A percentile compares a stretch with the other conserved stretches of the same genome.
phyloP scores from a whole-genome alignment of 2,329 filamentous ascomycete species.

The Harringtonia lauricola region DNA sequence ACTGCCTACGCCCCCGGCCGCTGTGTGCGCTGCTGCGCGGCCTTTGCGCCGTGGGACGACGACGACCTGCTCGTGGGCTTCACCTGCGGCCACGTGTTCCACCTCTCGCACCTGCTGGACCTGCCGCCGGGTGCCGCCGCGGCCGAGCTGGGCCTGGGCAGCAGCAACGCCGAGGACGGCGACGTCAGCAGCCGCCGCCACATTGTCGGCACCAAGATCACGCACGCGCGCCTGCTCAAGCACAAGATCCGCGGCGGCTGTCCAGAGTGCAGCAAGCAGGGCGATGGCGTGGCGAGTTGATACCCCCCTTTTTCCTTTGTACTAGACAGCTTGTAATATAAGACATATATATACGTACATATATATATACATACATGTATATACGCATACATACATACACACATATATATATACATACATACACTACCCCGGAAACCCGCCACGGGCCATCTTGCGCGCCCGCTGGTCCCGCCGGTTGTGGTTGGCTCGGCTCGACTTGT shows the following conservation, averaged over 20 bases:
- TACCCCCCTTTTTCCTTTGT: not conserved
- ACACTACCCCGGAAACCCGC: constrained; percentile 22
- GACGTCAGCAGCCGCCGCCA: constrained; percentile 35
- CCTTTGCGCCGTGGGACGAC: constrained; percentile 49
- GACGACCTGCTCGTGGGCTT: constrained; percentile 68
- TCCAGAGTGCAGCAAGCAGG: constrained; percentile 45
- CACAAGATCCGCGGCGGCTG: constrained; percentile 59
- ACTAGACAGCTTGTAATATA: not conserved
- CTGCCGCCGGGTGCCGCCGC: constrained; percentile 32
- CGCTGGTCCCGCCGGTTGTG: constrained; percentile 70
- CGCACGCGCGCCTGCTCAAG: constrained; percentile 66
- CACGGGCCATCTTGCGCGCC: constrained; percentile 54
- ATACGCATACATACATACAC: too few species aligned
- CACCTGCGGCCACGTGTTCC: constrained; percentile 72
- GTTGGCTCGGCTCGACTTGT: constrained; percentile 72
- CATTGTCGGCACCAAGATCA: constrained; percentile 78
- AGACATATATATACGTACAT: too few species aligned
- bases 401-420: too few species aligned
- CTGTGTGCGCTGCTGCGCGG: constrained; percentile 45
- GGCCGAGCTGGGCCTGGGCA: constrained; percentile 27
- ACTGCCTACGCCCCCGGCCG: constrained; percentile 34
- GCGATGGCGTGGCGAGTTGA: not conserved
- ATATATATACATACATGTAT: not conserved
- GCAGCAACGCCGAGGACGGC: constrained; percentile 25
- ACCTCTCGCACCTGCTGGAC: constrained; percentile 59